Percentiles rank a stretch among this genome's conserved stretches.
Conservation (phyloP, 164 flowering plant species). For the Echeveria elegans region DNA sequence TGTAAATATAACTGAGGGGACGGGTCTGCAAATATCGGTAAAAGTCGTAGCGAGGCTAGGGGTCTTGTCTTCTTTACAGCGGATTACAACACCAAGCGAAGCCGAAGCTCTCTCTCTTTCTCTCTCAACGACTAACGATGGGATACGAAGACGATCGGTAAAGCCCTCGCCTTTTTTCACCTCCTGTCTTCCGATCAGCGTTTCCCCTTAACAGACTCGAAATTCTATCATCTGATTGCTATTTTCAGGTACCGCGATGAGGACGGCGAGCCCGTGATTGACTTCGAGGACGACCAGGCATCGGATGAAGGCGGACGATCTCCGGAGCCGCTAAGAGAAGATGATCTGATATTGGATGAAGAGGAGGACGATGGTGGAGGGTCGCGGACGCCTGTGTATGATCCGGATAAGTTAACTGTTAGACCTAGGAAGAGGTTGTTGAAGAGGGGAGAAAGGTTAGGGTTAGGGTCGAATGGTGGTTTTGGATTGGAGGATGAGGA, state of each 20-base stretch:
- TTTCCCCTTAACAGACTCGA: background rate
- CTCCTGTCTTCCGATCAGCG: constrained; percentile 8
- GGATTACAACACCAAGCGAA: background rate
- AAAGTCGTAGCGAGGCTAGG: background rate
- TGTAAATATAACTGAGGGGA: background rate
- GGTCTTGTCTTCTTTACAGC: background rate
- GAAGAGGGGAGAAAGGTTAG: constrained; percentile 37
- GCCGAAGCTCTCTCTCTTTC: background rate
- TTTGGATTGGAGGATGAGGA: constrained; percentile 16
- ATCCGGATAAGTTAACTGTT: constrained; percentile 24
- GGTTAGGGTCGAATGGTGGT: constrained; percentile 15
- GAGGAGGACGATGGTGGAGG: constrained; percentile 34
- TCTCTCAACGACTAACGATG: constrained; percentile 21
- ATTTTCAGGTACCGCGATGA: constrained; percentile 64
- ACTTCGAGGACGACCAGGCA: constrained; percentile 50
- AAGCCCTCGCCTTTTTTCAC: constrained; percentile 9
- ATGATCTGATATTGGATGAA: constrained; percentile 22
- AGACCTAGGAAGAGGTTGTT: constrained; percentile 71
- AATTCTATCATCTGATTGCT: background rate
- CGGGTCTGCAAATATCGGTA: background rate
- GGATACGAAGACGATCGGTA: constrained; percentile 70
- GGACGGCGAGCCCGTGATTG: constrained; percentile 88
- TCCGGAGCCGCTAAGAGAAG: constrained; percentile 10
- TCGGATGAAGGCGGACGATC: constrained; percentile 29
- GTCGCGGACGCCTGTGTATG: constrained; percentile 57